Evolutionary conservation across 257 asterid genomes (phyloP), one percentile per base, ranked within the genome.

Genomic region (Lycium barbarum): DNA sequence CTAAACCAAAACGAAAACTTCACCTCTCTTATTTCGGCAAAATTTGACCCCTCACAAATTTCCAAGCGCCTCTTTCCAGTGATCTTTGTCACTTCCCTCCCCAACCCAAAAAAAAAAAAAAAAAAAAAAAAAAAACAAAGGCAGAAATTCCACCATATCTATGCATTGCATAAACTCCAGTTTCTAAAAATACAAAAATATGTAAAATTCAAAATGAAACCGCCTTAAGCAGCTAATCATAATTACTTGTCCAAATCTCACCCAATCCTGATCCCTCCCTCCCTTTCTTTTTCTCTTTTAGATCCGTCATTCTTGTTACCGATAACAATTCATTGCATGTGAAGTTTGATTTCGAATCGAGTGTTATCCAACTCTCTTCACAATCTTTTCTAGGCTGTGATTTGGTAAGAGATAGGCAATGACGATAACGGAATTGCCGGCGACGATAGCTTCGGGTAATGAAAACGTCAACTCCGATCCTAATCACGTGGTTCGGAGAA

Each of bases 351-450:
- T 74, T 74, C 38, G 33, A 71, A n/a, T n/a, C n/a, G n/a, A n/a
- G n/a, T n/a, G n/a, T n/a, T 54, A 54, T 54, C 13, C n/a, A 55
- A 55, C 59, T 54, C 59, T 54, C 59, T 54, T 54, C 61, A 55
- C 61, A 18, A 55, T 70, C 38, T 70, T 70, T 4, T 35, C 38
- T n/a, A n/a, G n/a, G n/a, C n/a, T n/a, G 22, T 17, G 59, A 36
- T n/a, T 54, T 38, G 53, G 53, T 12, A 6, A 15, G n/a, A 65
- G 35, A n/a, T 63, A 22, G 6, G 58, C 63, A 51, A 49, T 66
- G 85, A 15, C 80, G 66, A 82, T 93, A 85, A n/a, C 79, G 90
- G 94, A 93, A 86, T 85, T 91, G 91, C 89, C 94, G 89, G 89
- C 83, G 26, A 22, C 51, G 9, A 20, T n/a, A 13, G 71, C 51